These are phyloP conservation scores for Penicillium pulvis DNA, from an alignment of 495 filamentous ascomycete species.

Conservation along the genomic window DNA sequence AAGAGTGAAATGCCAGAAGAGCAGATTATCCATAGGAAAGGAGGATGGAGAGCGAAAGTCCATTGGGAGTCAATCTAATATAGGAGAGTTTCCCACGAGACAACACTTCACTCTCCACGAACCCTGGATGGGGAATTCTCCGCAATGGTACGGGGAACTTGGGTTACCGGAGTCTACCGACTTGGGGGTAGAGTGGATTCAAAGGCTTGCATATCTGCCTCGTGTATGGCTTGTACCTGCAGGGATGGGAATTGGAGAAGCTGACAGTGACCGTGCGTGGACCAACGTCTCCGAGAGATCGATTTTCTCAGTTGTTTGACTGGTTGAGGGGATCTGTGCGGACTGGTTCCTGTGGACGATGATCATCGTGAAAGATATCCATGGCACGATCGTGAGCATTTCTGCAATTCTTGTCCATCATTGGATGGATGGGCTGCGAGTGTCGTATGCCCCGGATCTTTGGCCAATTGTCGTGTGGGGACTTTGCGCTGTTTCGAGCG, in stretches of 20 bases:
- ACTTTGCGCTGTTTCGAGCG: too few species aligned
- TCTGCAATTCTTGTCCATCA: not conserved
- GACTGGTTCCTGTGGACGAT: not conserved
- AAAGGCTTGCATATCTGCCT: not conserved
- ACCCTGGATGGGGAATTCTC: constrained; percentile 4
- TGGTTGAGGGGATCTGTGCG: not conserved
- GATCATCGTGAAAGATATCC: not conserved
- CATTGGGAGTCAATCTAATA: not conserved
- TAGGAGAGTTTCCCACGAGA: not conserved
- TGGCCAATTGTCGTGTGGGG: not conserved
- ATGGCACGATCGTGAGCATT: not conserved
- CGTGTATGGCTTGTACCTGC: constrained; percentile 5
- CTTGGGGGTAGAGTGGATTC: not conserved
- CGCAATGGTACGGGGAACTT: not conserved
- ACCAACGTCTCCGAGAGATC: not conserved
- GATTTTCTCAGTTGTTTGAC: not conserved
- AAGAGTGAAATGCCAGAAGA: not conserved
- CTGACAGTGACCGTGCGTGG: not conserved
- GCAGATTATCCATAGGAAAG: not conserved
- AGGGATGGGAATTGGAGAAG: not conserved
- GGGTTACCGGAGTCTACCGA: not conserved
- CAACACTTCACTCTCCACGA: not conserved
- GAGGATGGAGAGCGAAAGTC: not conserved
- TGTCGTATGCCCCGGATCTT: not conserved
- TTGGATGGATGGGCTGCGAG: too few species aligned